Percentiles rank a stretch among this genome's conserved stretches.
phyloP scores from a whole-genome alignment of 2,329 filamentous ascomycete genomes.

The Scolecobasidium constrictum region DNA sequence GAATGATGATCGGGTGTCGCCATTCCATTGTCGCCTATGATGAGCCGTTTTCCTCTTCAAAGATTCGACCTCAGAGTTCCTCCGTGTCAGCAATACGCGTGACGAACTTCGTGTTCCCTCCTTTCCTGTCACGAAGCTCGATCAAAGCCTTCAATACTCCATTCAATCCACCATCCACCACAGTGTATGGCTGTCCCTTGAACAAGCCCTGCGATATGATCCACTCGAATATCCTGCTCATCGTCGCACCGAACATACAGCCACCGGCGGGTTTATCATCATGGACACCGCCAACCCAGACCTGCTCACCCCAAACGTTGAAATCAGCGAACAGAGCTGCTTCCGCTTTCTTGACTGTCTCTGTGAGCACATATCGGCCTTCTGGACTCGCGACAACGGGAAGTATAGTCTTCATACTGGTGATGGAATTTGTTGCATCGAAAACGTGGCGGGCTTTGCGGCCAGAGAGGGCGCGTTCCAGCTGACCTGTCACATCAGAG shows the following conservation, averaged over 20 bases:
- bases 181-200: conserved; percentile 37
- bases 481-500: conserved; percentile 15
- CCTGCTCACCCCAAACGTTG: conserved; percentile 5
- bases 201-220: conserved; percentile 37
- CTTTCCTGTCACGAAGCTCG: conserved; percentile 48
- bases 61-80: too few species aligned
- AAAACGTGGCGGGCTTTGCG: conserved; percentile 43
- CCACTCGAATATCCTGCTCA: conserved; percentile 19
- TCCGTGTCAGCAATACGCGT: conserved; percentile 44
- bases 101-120: conserved; percentile 54
- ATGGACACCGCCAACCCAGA: conserved; percentile 8
- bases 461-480: conserved; percentile 24
- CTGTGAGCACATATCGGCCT: too few species aligned
- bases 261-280: conserved; percentile 1
- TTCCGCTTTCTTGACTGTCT: conserved; percentile 10
- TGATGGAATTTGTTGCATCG: conserved; percentile 26
- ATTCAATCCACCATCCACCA: conserved; percentile 44
- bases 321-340: conserved; percentile 1
- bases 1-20: too few species aligned
- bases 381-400: too few species aligned
- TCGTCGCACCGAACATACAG: conserved; percentile 17
- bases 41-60: too few species aligned
- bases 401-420: too few species aligned
- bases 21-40: too few species aligned
- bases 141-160: conserved; percentile 43